Evolutionary conservation across 805 yeast species (phyloP), one percentile per base, ranked within the genome.

Genomic region (Kodamaea kaohsiungensis): DNA sequence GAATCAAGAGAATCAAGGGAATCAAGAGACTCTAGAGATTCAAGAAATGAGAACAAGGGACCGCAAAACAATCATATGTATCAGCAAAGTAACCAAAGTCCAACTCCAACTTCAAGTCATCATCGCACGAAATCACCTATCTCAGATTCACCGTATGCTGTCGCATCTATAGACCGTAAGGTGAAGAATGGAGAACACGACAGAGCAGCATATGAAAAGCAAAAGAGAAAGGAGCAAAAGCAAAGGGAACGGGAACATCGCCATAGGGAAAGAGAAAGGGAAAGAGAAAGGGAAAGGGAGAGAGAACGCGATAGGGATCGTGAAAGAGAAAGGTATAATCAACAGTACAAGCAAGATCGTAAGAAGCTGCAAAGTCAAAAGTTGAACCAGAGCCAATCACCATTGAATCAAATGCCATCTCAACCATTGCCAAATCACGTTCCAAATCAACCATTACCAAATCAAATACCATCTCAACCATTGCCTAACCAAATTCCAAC

Each of bases 21-120:
- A 13, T 16, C 55, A 27, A 43, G 56, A 15, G 57, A 56, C 22
- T 25, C 38, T 9, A 19, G 48, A 45, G 35, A 45, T 19, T 30
- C 48, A 7, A 45, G 48, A 45, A 15, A 8, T 19, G 48, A 30
- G 7, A 45, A 22, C 37, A 45, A 15, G n/a, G 22, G 35, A 5
- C 12, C 7, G 8, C 45, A 40, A 22, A 40, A 22, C 25, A 22
- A 40, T 16, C 19, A 19, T 17, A 7, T 40, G 27, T 19, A 40
- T 7, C 17, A 22, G 25, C 25, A 40, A 17, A 16, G 45, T 16
- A 40, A 3, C 8, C 25, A 40, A 16, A 17, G 19, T 25, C 25
- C 25, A 17, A 13, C 19, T 22, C 19, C 45, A 40, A 39, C 17
- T 18, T 13, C 43, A 7, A 40, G 17, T 25, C 45, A 40, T 19